Base-by-base conservation (phyloP, 2,329 filamentous ascomycete species). In the Graphilbum sp. region DNA sequence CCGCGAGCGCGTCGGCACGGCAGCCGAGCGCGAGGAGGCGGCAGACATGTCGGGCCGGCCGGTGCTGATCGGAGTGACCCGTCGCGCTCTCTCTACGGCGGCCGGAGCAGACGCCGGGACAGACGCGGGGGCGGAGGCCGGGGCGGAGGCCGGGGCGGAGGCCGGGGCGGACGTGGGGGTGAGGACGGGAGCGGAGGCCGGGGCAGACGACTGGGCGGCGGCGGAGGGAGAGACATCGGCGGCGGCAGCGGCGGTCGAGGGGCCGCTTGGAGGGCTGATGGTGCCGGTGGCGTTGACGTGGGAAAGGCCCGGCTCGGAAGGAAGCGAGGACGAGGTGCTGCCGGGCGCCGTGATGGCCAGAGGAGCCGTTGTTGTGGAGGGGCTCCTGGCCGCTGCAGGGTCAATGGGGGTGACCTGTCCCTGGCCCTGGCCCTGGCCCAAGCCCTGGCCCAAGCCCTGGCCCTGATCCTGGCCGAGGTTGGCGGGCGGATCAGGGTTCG, bases 271-370 rank as follows among this genome's bases (percentile, higher is more conserved):
- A 11, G 11, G 5, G 59, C 50, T 53, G 8, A 31, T 34, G 16
- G 40, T 48, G 42, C 50, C 47, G 41, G 69, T 72, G 3, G 66
- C 63, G 2, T 66, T 69, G 34, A 70, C 55, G 39, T 61, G 64
- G 35, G 67, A 66, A 6, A 71, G 48, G 16, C 62, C 61, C 5
- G 67, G 54, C 55, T 68, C 73, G 45, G 60, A 65, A 49, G 62
- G 67, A 39, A 18, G 21, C 20, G 34, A n/a, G 16, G 34, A 16
- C 21, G 33, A 16, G 3, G 16, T n/a, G 16, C 5, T 34, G 15
- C 15, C 27, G 15, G 27, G 10, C 6, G 27, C 27, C 8, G 15
- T 29, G 23, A 25, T 12, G 12, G 23, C 23, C 23, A 25, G 7
- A 12, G 23, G 23, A 25, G 21, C 17, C 21, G 12, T 15, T 1